These are phyloP conservation scores for Leccinum rimulosum DNA, from an alignment of 768 basidiomycete genomes.

Conservation along the genomic window DNA sequence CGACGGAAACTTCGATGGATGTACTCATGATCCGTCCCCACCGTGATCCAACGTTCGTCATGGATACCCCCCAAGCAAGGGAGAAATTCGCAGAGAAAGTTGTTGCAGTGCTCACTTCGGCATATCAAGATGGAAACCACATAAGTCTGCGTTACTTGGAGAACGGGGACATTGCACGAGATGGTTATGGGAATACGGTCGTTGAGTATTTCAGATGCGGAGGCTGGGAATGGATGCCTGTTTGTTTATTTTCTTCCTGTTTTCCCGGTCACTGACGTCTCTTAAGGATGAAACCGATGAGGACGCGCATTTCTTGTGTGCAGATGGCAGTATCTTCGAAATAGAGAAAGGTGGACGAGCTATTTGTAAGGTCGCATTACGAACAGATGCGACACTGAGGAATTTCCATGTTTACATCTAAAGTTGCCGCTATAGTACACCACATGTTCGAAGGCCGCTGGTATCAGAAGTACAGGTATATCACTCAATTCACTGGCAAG, in stretches of 20 bases:
- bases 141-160: slow-evolving; percentile 54
- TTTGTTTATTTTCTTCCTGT: slow-evolving; percentile 35
- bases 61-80: slow-evolving; percentile 44
- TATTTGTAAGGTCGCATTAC: slow-evolving; percentile 42
- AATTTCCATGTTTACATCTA: slow-evolving; percentile 48
- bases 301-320: slow-evolving; percentile 70
- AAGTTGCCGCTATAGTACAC: slow-evolving; percentile 7
- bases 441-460: not conserved
- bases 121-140: slow-evolving; percentile 79
- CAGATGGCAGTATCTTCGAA: slow-evolving; percentile 71
- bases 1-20: slow-evolving; percentile 56
- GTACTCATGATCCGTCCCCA: slow-evolving; percentile 73
- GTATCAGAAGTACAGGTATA: slow-evolving; percentile 7
- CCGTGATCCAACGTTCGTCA: slow-evolving; percentile 47
- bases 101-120: slow-evolving; percentile 55
- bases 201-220: slow-evolving; percentile 79
- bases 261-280: slow-evolving; percentile 1
- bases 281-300: slow-evolving; percentile 57
- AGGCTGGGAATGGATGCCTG: slow-evolving; percentile 87
- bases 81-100: slow-evolving; percentile 51
- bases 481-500: slow-evolving; percentile 28
- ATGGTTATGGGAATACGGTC: slow-evolving; percentile 50
- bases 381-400: slow-evolving; percentile 29
- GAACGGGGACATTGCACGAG: slow-evolving; percentile 39
- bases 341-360: slow-evolving; percentile 62